Base-by-base conservation (phyloP, 2,329 filamentous ascomycete species). In the Cercospora sp. region DNA sequence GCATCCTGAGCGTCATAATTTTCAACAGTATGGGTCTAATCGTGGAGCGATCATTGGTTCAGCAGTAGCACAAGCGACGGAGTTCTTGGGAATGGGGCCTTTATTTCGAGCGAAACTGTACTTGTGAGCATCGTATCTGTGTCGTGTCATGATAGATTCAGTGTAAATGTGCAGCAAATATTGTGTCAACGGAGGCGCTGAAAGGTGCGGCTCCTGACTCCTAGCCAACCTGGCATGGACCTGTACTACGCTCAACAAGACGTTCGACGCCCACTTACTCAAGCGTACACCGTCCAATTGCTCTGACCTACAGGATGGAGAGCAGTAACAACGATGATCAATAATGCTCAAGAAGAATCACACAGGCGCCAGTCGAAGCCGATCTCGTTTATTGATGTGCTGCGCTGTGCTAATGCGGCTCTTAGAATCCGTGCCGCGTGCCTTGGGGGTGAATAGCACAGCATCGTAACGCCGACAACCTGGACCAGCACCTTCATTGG, bases 51-150 rank as follows among this genome's bases (percentile, higher is more conserved):
- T 55, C 62, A 64, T 64, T 36, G 62, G 33, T 64, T 64, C 62
- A 48, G 51, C 53, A 59, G 51, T 53, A 64, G 51, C 62, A 64
- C 62, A 64, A 64, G 62, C 62, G 62, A 64, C 51, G 62, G 62
- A 53, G 62, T 64, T 64, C 20, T 28, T 42, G 30, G 20, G 36
- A 16, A 42, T 13, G 8, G 33, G 16, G 62, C 31, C 16, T 42
- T 58, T 59, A 26, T 64, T 40, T 31, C 57, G 48, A 64, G 62
- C 51, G 51, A 31, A 59, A 59, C 55, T 64, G 62, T 64, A 64
- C 51, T 64, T 58, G 51, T 64, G 62, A 31, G 60, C 60, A 48
- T 62, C 20, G 36, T 62, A 30, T 45, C 40, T 28, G 60, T 30
- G 36, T 42, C 40, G 20, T 62, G 60, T 62, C 42, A 62, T 51